A percentile compares a stretch with the other conserved stretches of the same genome.
These are phyloP conservation scores for Phialemonium atrogriseum DNA, from an alignment of 2,329 filamentous ascomycete genomes.

Conservation along the genomic window DNA sequence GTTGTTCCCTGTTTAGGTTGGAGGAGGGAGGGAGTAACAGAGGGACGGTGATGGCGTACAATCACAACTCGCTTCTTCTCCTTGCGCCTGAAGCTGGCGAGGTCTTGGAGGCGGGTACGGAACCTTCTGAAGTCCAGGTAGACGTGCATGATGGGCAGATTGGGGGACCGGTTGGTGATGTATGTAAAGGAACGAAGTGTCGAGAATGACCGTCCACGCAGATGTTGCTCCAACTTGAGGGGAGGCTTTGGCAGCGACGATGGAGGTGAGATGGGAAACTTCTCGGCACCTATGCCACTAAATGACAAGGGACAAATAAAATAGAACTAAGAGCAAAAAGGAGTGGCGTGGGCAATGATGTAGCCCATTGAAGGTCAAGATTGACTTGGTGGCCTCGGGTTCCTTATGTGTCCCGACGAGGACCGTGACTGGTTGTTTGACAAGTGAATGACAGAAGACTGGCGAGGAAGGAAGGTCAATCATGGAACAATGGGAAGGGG, in stretches of 20 bases:
- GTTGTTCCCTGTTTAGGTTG: no score
- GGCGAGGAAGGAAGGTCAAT: no score
- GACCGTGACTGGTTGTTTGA: no score
- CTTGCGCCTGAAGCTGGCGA: slow-evolving; percentile 31
- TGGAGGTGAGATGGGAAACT: no score
- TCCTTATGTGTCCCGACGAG: no score
- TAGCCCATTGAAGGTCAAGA: no score
- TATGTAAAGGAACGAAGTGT: slow-evolving; percentile 3
- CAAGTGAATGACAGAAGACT: no score
- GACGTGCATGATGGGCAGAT: slow-evolving; percentile 18
- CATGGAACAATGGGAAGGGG: no score
- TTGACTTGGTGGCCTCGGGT: no score
- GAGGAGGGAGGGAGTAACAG: neutral
- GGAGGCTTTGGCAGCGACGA: no score
- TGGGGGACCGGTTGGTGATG: neutral
- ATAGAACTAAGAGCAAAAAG: neutral
- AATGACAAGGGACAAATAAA: slow-evolving; percentile 1
- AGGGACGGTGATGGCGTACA: slow-evolving; percentile 23
- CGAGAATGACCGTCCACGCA: neutral
- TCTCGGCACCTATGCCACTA: no score
- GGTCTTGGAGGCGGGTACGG: slow-evolving; percentile 35
- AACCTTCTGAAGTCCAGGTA: slow-evolving; percentile 35
- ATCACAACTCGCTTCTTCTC: slow-evolving; percentile 34
- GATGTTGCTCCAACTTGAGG: neutral
- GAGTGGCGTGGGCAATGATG: slow-evolving; percentile 3